These are phyloP conservation scores for Didymella exigua DNA, from an alignment of 2,329 filamentous ascomycete species.

Conservation along the genomic window DNA sequence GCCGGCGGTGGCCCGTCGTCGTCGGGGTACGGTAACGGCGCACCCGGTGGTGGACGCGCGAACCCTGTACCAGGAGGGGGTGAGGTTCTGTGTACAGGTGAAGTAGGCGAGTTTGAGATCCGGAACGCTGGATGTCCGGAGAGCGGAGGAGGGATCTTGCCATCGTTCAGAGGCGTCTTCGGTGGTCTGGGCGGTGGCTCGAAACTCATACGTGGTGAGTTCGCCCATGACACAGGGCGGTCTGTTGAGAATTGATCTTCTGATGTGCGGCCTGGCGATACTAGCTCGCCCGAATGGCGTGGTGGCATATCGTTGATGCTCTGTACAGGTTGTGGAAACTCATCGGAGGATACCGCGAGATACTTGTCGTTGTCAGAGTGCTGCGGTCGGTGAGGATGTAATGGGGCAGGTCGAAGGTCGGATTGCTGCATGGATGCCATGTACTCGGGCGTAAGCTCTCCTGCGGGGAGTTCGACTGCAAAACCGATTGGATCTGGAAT, in stretches of 20 bases:
- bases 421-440: slow-evolving; percentile 32
- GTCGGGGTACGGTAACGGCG: slow-evolving; percentile 75
- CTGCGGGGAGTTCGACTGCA: slow-evolving; percentile 66
- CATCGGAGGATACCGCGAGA: slow-evolving; percentile 59
- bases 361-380: slow-evolving; percentile 57
- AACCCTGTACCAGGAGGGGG: slow-evolving; percentile 36
- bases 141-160: slow-evolving; percentile 19
- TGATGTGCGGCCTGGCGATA: slow-evolving; percentile 54
- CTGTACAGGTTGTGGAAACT: slow-evolving; percentile 61
- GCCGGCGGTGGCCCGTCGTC: slow-evolving; percentile 80
- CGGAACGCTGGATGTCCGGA: slow-evolving; percentile 15
- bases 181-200: slow-evolving; percentile 49
- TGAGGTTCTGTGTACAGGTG: slow-evolving; percentile 20
- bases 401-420: slow-evolving; percentile 48
- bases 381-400: slow-evolving; percentile 22
- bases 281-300: slow-evolving; percentile 67
- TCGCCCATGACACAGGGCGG: slow-evolving; percentile 31
- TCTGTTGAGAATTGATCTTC: slow-evolving; percentile 37
- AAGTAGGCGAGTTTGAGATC: background rate
- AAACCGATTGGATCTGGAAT: slow-evolving; percentile 52
- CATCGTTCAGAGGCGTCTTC: slow-evolving; percentile 48
- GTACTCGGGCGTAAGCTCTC: slow-evolving; percentile 52
- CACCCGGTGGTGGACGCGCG: slow-evolving; percentile 41
- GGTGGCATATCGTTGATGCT: slow-evolving; percentile 33
- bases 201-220: slow-evolving; percentile 36